Conservation (phyloP, 805 yeast genomes). For the Komagataella mondaviorum region DNA sequence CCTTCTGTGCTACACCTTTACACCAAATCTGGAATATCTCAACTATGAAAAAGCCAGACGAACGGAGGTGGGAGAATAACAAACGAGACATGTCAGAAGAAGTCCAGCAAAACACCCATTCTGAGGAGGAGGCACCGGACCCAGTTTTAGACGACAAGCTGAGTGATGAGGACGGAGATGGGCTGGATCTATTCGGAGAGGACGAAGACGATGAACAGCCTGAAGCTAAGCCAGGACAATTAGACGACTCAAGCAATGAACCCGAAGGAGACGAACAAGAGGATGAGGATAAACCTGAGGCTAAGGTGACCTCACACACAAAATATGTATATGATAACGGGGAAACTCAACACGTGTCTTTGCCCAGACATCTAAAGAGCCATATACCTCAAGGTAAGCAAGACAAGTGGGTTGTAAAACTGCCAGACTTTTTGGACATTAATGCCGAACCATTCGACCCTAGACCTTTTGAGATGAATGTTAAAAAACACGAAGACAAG, state of each 20-base stretch:
- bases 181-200: neutral
- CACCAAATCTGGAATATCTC: neutral
- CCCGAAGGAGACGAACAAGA: slow-evolving; percentile 21
- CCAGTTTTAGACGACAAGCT: neutral
- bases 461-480: slow-evolving; percentile 24
- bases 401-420: slow-evolving; percentile 31
- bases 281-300: slow-evolving; percentile 17
- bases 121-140: neutral
- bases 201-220: neutral
- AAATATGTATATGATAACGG: slow-evolving; percentile 7
- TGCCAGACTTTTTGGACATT: slow-evolving; percentile 74
- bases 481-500: slow-evolving; percentile 25
- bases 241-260: slow-evolving; percentile 7
- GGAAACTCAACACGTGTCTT: slow-evolving; percentile 25
- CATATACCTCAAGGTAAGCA: slow-evolving; percentile 19
- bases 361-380: slow-evolving; percentile 38
- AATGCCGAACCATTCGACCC: slow-evolving; percentile 87
- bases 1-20: neutral
- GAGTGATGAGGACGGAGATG: neutral
- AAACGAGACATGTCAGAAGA: neutral
- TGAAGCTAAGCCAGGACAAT: neutral
- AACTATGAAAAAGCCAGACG: neutral
- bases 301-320: slow-evolving; percentile 5
- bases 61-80: neutral
- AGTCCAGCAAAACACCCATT: neutral